Conservation (phyloP, 208 protist species). For the Crithidia mellificae region DNA sequence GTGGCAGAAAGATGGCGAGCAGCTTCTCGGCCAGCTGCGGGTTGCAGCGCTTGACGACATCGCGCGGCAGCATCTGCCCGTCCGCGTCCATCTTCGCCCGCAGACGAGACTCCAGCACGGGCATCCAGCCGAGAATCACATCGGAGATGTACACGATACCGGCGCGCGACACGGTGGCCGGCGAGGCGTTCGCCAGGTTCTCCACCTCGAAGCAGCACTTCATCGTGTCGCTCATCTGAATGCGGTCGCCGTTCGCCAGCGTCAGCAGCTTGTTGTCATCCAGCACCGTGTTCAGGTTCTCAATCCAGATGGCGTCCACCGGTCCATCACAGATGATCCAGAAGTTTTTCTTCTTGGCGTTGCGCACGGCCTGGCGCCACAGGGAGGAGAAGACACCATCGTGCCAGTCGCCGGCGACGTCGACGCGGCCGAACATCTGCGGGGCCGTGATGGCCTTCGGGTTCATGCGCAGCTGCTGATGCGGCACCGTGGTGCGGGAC, state of each 20-base stretch:
- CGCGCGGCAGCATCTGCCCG: constrained; percentile 77
- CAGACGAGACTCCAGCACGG: constrained; percentile 83
- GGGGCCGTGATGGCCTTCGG: constrained; percentile 95
- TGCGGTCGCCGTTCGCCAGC: constrained; percentile 97
- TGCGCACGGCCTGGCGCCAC: constrained; percentile 88
- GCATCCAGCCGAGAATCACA: constrained; percentile 94
- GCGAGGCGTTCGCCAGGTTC: constrained; percentile 98
- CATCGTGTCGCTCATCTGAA: constrained; percentile 96
- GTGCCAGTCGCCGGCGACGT: constrained; percentile 95
- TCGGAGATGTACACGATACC: constrained; percentile 98
- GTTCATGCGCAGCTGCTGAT: constrained; percentile 95
- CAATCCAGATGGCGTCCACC: constrained; percentile 99
- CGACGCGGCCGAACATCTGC: constrained; percentile 96
- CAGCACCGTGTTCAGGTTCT: constrained; percentile 99
- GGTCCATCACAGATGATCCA: constrained; percentile 98
- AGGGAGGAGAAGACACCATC: constrained; percentile 95
- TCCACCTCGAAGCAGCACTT: constrained; percentile 98
- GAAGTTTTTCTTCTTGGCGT: constrained; percentile 91
- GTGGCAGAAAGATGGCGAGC: constrained; percentile 71
- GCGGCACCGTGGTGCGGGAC: constrained; percentile 79
- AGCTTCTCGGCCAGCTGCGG: constrained; percentile 81
- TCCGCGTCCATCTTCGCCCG: constrained; percentile 67
- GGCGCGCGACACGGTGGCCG: constrained; percentile 98
- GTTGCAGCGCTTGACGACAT: constrained; percentile 79
- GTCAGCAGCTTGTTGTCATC: constrained; percentile 99